Evolutionary conservation across 495 filamentous ascomycete genomes (phyloP).

Genomic region (Melanomma pulvis-pyrius): DNA sequence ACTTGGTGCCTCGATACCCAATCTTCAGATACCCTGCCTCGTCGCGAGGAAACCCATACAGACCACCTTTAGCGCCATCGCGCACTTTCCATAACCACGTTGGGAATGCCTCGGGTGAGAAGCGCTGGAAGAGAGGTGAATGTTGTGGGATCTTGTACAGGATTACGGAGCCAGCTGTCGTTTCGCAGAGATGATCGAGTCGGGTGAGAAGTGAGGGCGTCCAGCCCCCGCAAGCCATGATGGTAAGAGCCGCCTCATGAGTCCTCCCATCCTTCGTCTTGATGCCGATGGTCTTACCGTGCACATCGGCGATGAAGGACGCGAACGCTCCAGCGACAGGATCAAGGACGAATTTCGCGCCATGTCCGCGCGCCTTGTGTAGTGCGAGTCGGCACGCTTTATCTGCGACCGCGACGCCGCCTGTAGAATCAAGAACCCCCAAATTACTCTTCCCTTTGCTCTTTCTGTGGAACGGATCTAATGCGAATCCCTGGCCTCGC

Average conservation of each 20-base stretch:
- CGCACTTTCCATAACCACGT: slow-evolving; percentile 62
- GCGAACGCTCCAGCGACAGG: not conserved
- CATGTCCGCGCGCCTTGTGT: slow-evolving; percentile 39
- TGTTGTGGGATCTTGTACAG: slow-evolving; percentile 47
- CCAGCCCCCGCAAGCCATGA: not conserved
- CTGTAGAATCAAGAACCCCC: slow-evolving; percentile 48
- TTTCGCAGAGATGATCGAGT: not conserved
- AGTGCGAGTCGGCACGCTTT: slow-evolving; percentile 51
- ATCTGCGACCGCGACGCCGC: slow-evolving; percentile 49
- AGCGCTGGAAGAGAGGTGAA: slow-evolving; percentile 79
- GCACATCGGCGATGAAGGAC: not conserved
- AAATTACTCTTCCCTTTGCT: slow-evolving; percentile 21
- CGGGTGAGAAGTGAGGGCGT: not conserved
- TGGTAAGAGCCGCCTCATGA: not conserved
- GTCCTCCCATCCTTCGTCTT: slow-evolving; percentile 1
- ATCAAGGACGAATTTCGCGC: slow-evolving; percentile 1
- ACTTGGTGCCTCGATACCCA: slow-evolving; percentile 12
- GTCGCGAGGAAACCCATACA: slow-evolving; percentile 34
- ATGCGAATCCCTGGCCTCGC: no score
- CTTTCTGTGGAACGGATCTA: no score
- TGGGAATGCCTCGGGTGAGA: slow-evolving; percentile 70
- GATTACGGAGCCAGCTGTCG: no score
- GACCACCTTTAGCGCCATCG: slow-evolving; percentile 76
- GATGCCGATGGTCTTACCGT: not conserved
- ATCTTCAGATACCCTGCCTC: not conserved